These are phyloP conservation scores for Poa pratensis DNA, from an alignment of 176 grass and related monocot genomes.

Conservation along the genomic window DNA sequence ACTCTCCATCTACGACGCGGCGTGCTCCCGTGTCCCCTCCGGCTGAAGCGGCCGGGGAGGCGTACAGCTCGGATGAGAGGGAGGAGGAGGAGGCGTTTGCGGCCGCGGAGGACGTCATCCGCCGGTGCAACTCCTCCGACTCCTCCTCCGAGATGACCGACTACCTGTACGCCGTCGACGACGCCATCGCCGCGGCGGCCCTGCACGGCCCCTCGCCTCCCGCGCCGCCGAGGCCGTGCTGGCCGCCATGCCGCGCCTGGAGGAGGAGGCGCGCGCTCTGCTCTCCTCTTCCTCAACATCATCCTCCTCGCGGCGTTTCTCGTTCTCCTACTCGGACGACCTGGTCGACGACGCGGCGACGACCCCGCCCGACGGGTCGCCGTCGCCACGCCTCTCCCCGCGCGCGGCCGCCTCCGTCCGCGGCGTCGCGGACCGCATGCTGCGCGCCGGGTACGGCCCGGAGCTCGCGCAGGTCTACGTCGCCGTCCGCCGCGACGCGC, in stretches of 20 bases:
- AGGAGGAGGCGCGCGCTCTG: slow-evolving; percentile 74
- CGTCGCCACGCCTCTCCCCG: slow-evolving; percentile 42
- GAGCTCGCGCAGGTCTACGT: slow-evolving; percentile 79
- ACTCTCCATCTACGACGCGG: slow-evolving; percentile 62
- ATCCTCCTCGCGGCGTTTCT: slow-evolving; percentile 41
- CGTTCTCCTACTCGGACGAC: slow-evolving; percentile 46
- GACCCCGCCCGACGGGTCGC: slow-evolving; percentile 34
- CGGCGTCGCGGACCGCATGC: slow-evolving; percentile 59
- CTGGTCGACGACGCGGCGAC: slow-evolving; percentile 28
- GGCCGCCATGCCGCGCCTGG: slow-evolving; percentile 71
- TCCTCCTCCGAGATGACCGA: slow-evolving; percentile 6
- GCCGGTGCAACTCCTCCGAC: slow-evolving; percentile 23
- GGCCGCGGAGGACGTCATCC: slow-evolving; percentile 48
- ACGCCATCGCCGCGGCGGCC: slow-evolving; percentile 56
- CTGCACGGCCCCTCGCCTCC: slow-evolving; percentile 29
- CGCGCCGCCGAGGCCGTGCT: slow-evolving; percentile 68
- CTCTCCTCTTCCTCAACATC: slow-evolving; percentile 57
- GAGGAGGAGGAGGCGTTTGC: slow-evolving; percentile 43
- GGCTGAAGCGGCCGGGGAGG: neutral
- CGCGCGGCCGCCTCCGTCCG: slow-evolving; percentile 31
- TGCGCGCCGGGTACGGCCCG: slow-evolving; percentile 65
- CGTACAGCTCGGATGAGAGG: neutral
- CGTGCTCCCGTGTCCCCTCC: slow-evolving; percentile 30
- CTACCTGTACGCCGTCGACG: slow-evolving; percentile 56
- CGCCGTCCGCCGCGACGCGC: slow-evolving; percentile 56